Evolutionary conservation across 345 rosid genomes (phyloP).

Genomic region (Dipteronia sinensis): DNA sequence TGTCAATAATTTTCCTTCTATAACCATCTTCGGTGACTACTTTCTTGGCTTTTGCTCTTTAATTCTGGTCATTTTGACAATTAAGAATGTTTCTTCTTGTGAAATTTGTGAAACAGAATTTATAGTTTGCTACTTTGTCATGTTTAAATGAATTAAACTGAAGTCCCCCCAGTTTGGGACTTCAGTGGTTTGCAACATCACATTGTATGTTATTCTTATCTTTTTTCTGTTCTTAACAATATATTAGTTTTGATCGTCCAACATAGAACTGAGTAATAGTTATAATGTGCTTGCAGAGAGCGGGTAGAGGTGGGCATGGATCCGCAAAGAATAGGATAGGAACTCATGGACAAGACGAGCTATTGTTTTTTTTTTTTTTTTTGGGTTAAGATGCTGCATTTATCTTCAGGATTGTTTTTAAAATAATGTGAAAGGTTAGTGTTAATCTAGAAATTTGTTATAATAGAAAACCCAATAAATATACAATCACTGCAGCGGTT

Average conservation of each 20-base stretch:
- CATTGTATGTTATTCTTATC: conserved; percentile 50
- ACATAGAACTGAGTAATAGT: neutral
- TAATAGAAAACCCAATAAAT: too few relatives aligned
- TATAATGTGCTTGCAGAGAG: conserved; percentile 52
- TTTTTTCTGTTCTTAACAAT: neutral
- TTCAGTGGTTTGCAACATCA: conserved; percentile 87
- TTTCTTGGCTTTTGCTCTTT: neutral
- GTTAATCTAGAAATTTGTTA: too few relatives aligned
- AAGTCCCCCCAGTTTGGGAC: conserved; percentile 89
- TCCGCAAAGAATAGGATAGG: conserved; percentile 86
- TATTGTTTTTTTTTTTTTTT: conserved; percentile 15
- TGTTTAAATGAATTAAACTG: conserved; percentile 27
- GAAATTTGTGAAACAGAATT: too few relatives aligned
- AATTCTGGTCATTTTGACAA: conserved; percentile 1
- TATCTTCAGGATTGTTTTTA: conserved; percentile 15
- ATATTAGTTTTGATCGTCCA: neutral
- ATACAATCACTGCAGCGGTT: neutral
- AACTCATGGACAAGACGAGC: conserved; percentile 88
- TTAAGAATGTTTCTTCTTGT: too few relatives aligned
- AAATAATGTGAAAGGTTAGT: too few relatives aligned
- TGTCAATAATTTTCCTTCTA: neutral
- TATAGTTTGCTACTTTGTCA: neutral
- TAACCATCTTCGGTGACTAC: neutral
- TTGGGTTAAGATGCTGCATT: neutral
- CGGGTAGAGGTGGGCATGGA: conserved; percentile 78